Evolutionary conservation across 2,329 filamentous ascomycete genomes (phyloP).

Genomic region (Blastomyces emzantsi): DNA sequence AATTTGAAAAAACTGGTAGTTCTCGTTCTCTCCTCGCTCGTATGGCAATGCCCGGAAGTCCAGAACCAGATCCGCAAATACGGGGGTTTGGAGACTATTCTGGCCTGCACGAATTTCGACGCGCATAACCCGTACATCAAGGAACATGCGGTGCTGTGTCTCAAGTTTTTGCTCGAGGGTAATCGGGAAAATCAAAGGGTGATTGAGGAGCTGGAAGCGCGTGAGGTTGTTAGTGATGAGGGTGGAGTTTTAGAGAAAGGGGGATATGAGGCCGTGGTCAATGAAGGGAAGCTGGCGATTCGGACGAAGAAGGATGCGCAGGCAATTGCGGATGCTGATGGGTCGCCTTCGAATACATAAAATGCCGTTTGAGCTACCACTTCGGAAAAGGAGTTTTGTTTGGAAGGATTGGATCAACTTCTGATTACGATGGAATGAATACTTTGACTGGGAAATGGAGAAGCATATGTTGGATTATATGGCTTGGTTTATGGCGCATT

Average conservation of each 20-base stretch:
- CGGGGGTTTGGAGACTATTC: constrained; percentile 75
- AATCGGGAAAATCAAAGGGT: constrained; percentile 47
- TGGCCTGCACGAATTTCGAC: constrained; percentile 85
- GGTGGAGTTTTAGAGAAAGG: constrained; percentile 33
- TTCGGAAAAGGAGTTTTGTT: background rate
- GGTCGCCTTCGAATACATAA: background rate
- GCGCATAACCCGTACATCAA: constrained; percentile 91
- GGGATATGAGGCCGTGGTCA: constrained; percentile 37
- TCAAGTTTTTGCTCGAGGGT: constrained; percentile 59
- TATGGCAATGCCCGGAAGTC: constrained; percentile 77
- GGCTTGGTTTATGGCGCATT: background rate
- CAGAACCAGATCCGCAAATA: constrained; percentile 80
- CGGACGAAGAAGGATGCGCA: constrained; percentile 26
- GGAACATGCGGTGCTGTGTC: constrained; percentile 77
- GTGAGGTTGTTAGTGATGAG: constrained; percentile 36
- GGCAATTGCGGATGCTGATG: background rate
- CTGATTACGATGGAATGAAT: background rate
- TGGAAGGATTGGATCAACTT: background rate
- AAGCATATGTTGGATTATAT: background rate
- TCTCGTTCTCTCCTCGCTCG: constrained; percentile 76
- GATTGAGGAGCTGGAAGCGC: constrained; percentile 41
- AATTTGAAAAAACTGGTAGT: constrained; percentile 92
- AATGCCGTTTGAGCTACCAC: background rate
- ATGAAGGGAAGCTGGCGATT: constrained; percentile 36
- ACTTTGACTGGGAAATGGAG: background rate